Evolutionary conservation across 352 stramenopile species (phyloP), one percentile per base, ranked within the genome.

Genomic region (Globisporangium apiculatum): DNA sequence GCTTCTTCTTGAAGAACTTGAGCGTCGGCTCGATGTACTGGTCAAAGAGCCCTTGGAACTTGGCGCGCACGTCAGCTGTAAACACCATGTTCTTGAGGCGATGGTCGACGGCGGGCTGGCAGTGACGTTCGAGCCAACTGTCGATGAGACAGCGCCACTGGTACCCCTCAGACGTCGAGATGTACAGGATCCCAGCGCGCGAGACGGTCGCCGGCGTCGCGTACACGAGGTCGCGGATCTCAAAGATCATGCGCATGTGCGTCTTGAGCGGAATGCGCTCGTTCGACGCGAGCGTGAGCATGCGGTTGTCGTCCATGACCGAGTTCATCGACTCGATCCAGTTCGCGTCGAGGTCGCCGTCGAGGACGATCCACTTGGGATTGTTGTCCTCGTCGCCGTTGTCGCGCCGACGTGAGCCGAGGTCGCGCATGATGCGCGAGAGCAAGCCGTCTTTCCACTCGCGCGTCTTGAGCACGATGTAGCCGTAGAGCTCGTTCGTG

Each of bases 271-370:
- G 95, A 58, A 99, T 98, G 58, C 95, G 87, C 70, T 99, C 96
- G 65, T 98, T 98, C 1, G 91, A 98, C 5, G 94, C 95, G 9
- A 98, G 70, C 14, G 95, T 98, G 15, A 98, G 88, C 90, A 98
- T 98, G 40, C 89, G 81, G 64, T 98, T 98, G 58, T 98, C 95
- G 64, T 98, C 95, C 94, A 98, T 98, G 51, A 98, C 91, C 3
- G 89, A 97, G 73, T 98, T 98, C 94, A 98, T 98, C 0, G 85
- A 97, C 65, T 98, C 95, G 59, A 98, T 98, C 95, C 95, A 98
- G 70, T 98, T 98, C n/a, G 96, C 93, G 72, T 98, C 95, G 3
- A 98, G 65, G 72, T 99, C 96, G 50, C 96, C 96, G 58, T 99
- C 96, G 5, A 99, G 72, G 60, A 99, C 89, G 55, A 99, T 98